A percentile compares a stretch with the other conserved stretches of the same genome.
Evolutionary conservation across 2,329 filamentous ascomycete species (phyloP).

Genomic region (Exophiala aquamarina): DNA sequence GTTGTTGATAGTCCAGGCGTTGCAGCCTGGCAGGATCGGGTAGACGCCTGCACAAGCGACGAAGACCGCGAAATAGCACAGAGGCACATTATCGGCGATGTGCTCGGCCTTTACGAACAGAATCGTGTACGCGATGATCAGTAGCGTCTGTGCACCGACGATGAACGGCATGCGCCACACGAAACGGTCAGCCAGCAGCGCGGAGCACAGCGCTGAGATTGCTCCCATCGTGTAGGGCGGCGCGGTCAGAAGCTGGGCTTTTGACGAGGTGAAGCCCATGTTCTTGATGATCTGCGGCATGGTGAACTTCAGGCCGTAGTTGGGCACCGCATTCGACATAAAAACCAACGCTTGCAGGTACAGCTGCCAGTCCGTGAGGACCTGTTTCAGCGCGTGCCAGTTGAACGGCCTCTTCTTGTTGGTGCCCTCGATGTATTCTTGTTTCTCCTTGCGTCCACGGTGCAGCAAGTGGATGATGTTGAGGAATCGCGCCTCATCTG

Average conservation of each 20-base stretch:
- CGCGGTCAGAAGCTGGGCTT: constrained; percentile 33
- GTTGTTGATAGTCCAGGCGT: constrained; percentile 45
- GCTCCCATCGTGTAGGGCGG: constrained; percentile 40
- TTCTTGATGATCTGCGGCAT: constrained; percentile 42
- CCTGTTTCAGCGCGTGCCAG: constrained; percentile 34
- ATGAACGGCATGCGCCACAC: constrained; percentile 44
- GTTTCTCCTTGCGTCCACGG: constrained; percentile 1
- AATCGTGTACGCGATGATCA: constrained; percentile 39
- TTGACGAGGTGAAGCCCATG: constrained; percentile 42
- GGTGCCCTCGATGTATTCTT: background rate
- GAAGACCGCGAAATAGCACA: constrained; percentile 47
- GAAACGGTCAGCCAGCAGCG: constrained; percentile 38
- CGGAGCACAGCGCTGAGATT: constrained; percentile 31
- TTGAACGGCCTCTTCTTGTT: constrained; percentile 33
- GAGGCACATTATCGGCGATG: constrained; percentile 41
- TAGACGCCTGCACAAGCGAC: constrained; percentile 46
- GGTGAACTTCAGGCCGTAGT: constrained; percentile 36
- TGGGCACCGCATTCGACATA: constrained; percentile 44
- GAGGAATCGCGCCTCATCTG: constrained; percentile 8
- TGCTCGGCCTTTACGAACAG: constrained; percentile 38
- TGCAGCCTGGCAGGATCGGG: constrained; percentile 43
- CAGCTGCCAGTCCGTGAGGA: constrained; percentile 52
- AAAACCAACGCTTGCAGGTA: constrained; percentile 44
- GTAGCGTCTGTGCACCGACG: constrained; percentile 34
- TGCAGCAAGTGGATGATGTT: constrained; percentile 3